Evolutionary conservation across 73 alveolate species (phyloP).

Genomic region (Symbiodinium natans): DNA sequence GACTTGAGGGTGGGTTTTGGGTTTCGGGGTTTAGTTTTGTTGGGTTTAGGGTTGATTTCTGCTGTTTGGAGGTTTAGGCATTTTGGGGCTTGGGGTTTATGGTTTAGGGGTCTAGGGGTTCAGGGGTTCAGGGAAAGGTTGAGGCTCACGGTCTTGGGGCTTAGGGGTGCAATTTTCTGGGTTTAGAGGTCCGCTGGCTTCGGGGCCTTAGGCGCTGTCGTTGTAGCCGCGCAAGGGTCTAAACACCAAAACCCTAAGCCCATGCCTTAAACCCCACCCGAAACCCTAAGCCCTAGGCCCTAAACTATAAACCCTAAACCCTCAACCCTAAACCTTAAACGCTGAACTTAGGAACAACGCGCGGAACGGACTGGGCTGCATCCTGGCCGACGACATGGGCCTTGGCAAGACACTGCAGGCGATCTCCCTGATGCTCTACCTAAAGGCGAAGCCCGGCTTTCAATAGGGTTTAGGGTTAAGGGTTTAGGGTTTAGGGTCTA

Average conservation of each 20-base stretch:
- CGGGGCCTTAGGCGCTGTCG: no score
- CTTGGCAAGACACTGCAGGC: conserved; percentile 68
- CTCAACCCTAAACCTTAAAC: no score
- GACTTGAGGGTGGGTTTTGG: no score
- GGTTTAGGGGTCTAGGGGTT: not conserved
- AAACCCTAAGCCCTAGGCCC: not conserved
- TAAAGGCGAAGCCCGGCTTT: not conserved
- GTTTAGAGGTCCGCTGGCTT: not conserved
- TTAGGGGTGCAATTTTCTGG: not conserved
- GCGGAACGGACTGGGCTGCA: conserved; percentile 31
- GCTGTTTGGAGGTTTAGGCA: no score
- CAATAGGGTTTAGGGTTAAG: not conserved
- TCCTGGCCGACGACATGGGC: conserved; percentile 77
- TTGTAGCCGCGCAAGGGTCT: no score
- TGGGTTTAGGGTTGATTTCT: no score
- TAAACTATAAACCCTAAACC: not conserved
- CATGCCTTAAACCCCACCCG: not conserved
- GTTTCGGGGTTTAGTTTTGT: no score
- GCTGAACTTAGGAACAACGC: conserved; percentile 29
- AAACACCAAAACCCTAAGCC: no score
- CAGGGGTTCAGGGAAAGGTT: not conserved
- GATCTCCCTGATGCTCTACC: conserved; percentile 34
- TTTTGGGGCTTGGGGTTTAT: not conserved
- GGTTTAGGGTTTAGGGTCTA: not conserved
- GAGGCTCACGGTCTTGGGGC: not conserved